Evolutionary conservation across 805 yeast genomes (phyloP), one percentile per base, ranked within the genome.

Genomic region (Wickerhamomyces bisporus): DNA sequence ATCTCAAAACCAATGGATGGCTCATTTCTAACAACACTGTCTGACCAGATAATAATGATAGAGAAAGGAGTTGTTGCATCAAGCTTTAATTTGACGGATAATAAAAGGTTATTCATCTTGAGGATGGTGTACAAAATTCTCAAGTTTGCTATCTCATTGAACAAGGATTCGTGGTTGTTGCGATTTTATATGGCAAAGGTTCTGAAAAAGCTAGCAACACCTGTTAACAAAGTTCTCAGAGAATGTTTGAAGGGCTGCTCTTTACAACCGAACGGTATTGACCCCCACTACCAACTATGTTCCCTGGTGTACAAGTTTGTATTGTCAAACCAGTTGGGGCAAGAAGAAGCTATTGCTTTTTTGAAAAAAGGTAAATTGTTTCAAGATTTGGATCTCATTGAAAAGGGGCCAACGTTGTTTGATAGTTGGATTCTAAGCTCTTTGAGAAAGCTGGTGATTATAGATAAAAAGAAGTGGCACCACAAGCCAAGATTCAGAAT

Each of bases 381-480:
- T 32, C 40, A 16, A 39, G 54, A 27, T 44, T 44, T 30, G 35
- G 34, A 1, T 50, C 25, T 40, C 3, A 38, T 52, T 7, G 60
- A 49, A 9, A 47, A 36, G 2, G 31, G 44, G 10, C 39, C 45
- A 14, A 43, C 47, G 15, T 42, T 34, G 10, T 45, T 54, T n/a
- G 32, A 48, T 3, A 54, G 52, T 1, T 67, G 77, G 44, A 67
- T 81, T 3, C 61, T 81, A 1, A 55, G 53, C 0, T 58, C 76
- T 7, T 57, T 86, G 29, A 62, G 61, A 28, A 73, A 64, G 40
- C 53, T 86, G 3, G 58, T 71, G 14, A 35, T 64, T 0, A 60
- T 73, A 10, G 98, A 91, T 55, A 88, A 83, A 55, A 85, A 80
- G 55, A 85, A 79, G 37, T 88, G 97, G 97, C 95, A 88, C 37